Percentiles rank a stretch among this genome's conserved stretches.
phyloP scores from a whole-genome alignment of 2,329 filamentous ascomycete genomes.

The Triangularia setosa region DNA sequence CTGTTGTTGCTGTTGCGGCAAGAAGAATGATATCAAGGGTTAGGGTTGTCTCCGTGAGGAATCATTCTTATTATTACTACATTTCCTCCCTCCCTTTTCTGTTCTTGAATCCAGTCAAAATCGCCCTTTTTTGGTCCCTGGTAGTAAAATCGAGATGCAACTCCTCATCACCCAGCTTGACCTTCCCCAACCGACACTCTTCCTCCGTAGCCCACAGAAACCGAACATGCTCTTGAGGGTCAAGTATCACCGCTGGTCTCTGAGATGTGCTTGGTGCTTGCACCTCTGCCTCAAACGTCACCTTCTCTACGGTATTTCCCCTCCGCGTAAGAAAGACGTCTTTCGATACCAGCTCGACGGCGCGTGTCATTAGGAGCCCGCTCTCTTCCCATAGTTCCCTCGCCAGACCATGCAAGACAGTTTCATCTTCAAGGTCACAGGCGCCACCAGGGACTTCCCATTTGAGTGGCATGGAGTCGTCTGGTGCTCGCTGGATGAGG shows the following conservation, averaged over 20 bases:
- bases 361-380: conserved; percentile 30
- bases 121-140: conserved; percentile 18
- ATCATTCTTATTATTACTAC: background rate
- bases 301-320: conserved; percentile 24
- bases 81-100: background rate
- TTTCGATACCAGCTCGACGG: conserved; percentile 24
- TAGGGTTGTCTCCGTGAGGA: background rate
- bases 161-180: background rate
- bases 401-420: conserved; percentile 34
- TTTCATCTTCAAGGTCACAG: conserved; percentile 34
- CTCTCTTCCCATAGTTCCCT: conserved; percentile 43
- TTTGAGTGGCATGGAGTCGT: conserved; percentile 36
- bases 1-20: background rate
- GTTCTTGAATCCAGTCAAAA: conserved; percentile 24
- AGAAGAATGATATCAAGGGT: background rate
- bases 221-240: conserved; percentile 34
- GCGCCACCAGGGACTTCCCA: conserved; percentile 44
- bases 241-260: conserved; percentile 26
- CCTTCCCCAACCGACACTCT: conserved; percentile 27
- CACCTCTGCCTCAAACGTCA: conserved; percentile 30
- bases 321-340: conserved; percentile 28
- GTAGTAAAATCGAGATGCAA: conserved; percentile 27
- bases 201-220: conserved; percentile 34
- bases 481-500: conserved; percentile 37
- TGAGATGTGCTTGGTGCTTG: conserved; percentile 3